phyloP scores from a whole-genome alignment of 2,329 filamentous ascomycete genomes.

The Neonectria faginata region DNA sequence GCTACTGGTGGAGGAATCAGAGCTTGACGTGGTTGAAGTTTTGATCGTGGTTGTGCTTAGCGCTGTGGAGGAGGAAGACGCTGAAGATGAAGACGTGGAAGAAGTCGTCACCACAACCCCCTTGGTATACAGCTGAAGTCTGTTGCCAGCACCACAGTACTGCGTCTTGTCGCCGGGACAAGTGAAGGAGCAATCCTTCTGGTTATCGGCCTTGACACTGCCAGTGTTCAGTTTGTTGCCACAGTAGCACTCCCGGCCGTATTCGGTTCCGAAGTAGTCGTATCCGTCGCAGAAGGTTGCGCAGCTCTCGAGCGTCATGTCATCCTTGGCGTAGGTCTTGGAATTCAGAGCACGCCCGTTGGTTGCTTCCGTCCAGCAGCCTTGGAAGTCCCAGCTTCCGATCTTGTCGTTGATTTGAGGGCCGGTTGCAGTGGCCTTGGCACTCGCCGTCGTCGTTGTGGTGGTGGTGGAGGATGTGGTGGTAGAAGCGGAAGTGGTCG shows the following conservation, averaged over 20 bases:
- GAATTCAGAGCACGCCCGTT: slow-evolving; percentile 47
- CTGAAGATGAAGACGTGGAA: slow-evolving; percentile 21
- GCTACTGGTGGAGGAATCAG: neutral
- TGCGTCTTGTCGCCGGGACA: slow-evolving; percentile 50
- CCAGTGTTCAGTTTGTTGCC: slow-evolving; percentile 49
- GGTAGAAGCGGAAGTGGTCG: slow-evolving; percentile 12
- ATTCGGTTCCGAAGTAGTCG: slow-evolving; percentile 51
- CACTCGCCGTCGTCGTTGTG: slow-evolving; percentile 28
- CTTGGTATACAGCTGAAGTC: slow-evolving; percentile 50
- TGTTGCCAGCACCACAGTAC: slow-evolving; percentile 51
- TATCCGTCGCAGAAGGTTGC: slow-evolving; percentile 47
- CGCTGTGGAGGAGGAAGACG: slow-evolving; percentile 5
- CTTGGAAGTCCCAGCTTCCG: slow-evolving; percentile 49
- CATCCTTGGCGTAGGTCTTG: slow-evolving; percentile 46
- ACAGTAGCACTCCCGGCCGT: slow-evolving; percentile 55
- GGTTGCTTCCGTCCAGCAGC: slow-evolving; percentile 53
- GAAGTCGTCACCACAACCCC: slow-evolving; percentile 10
- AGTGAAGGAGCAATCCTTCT: slow-evolving; percentile 50
- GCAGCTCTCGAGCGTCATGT: slow-evolving; percentile 52
- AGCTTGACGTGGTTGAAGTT: slow-evolving; percentile 8
- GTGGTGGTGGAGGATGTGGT: slow-evolving; percentile 43
- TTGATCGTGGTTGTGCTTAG: slow-evolving; percentile 12
- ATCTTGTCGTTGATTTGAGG: slow-evolving; percentile 43
- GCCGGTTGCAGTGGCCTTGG: slow-evolving; percentile 34
- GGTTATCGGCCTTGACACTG: slow-evolving; percentile 44